These are phyloP conservation scores for Gnaphalium uliginosum DNA, from an alignment of 129 eudicot genomes.

Conservation along the genomic window DNA sequence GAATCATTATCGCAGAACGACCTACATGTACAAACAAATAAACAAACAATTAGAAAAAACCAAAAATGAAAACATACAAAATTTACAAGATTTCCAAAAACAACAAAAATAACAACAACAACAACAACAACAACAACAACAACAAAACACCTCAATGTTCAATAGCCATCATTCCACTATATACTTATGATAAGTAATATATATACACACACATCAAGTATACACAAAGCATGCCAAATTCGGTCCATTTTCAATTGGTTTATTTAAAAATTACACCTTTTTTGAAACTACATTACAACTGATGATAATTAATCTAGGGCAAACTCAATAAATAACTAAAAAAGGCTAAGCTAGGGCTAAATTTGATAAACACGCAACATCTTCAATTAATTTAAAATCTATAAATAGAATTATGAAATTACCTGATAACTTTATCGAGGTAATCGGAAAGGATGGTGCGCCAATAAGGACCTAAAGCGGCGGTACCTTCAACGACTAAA, in stretches of 20 bases:
- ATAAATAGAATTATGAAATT: background rate
- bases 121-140: background rate
- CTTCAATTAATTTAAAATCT: conserved; percentile 9
- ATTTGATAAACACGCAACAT: background rate
- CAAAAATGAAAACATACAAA: background rate
- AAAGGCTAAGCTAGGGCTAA: conserved; percentile 5
- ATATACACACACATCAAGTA: background rate
- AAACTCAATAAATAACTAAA: background rate
- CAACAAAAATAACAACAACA: background rate
- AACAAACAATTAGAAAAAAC: conserved; percentile 1
- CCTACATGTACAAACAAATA: conserved; percentile 27
- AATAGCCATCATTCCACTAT: conserved; percentile 9
- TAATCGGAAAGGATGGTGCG: conserved; percentile 66
- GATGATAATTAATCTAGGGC: background rate
- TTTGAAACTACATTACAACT: background rate
- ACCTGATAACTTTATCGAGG: conserved; percentile 84
- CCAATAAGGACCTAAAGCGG: conserved; percentile 90
- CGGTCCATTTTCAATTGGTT: background rate
- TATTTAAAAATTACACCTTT: no score
- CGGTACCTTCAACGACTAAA: conserved; percentile 91
- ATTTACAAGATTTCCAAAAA: conserved; percentile 1
- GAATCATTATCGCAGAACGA: conserved; percentile 38
- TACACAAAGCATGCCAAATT: background rate
- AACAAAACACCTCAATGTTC: background rate
- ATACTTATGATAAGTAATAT: background rate